A percentile compares a stretch with the other conserved stretches of the same genome.
Evolutionary conservation across 2,329 filamentous ascomycete genomes (phyloP).

Genomic region (Bisporella sp.): DNA sequence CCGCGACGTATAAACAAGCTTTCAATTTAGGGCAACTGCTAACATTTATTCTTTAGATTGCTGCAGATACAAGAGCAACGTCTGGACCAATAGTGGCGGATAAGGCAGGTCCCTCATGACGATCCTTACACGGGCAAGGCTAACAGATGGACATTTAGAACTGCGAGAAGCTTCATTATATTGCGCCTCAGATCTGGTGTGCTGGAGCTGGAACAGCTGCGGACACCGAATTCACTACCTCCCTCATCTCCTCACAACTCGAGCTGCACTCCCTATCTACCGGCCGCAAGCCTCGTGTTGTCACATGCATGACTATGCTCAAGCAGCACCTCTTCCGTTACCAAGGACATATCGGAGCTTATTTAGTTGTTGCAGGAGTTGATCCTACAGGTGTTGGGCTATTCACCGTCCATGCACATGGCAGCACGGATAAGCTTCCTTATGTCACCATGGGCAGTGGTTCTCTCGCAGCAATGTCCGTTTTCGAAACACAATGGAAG

Average conservation of each 20-base stretch:
- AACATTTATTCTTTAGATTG: constrained; percentile 54
- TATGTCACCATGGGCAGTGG: constrained; percentile 99
- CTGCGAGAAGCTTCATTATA: constrained; percentile 99
- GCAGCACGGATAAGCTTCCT: constrained; percentile 95
- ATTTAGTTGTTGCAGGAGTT: constrained; percentile 93
- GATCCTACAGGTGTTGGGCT: constrained; percentile 93
- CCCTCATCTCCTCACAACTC: constrained; percentile 96
- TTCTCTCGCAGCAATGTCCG: constrained; percentile 91
- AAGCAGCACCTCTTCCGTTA: constrained; percentile 99
- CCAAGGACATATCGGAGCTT: constrained; percentile 96
- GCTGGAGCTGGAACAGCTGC: constrained; percentile 95
- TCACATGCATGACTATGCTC: constrained; percentile 98
- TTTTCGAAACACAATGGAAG: constrained; percentile 97
- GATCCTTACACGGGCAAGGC: constrained; percentile 1
- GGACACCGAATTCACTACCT: constrained; percentile 98
- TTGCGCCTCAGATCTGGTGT: constrained; percentile 98
- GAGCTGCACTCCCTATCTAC: constrained; percentile 96
- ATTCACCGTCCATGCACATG: constrained; percentile 97
- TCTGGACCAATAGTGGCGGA: constrained; percentile 97
- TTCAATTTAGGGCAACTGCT: neutral
- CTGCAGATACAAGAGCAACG: constrained; percentile 95
- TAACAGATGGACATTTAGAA: constrained; percentile 47
- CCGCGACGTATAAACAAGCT: too few relatives aligned
- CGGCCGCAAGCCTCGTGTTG: constrained; percentile 91
- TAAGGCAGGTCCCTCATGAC: constrained; percentile 51